These are phyloP conservation scores for Goniomonas avonlea DNA, from an alignment of 78 protist species.

Conservation along the genomic window DNA sequence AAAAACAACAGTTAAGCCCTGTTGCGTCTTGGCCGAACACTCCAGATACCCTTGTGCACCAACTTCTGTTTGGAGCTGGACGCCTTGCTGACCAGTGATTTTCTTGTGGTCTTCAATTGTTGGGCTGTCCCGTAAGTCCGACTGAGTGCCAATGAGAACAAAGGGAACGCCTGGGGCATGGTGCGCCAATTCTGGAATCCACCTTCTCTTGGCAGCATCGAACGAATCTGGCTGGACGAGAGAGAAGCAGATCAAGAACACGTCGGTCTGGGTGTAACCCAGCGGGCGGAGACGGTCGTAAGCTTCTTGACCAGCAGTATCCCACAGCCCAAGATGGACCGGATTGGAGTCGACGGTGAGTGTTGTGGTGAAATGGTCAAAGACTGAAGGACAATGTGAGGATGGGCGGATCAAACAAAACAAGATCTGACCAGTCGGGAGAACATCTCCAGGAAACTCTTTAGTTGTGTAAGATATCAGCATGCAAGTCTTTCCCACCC, in stretches of 20 bases:
- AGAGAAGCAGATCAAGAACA: constrained; percentile 81
- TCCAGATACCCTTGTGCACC: constrained; percentile 76
- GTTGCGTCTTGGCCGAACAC: constrained; percentile 83
- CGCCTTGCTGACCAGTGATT: neutral
- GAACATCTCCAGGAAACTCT: constrained; percentile 21
- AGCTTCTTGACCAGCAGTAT: constrained; percentile 93
- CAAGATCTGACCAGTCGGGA: no score
- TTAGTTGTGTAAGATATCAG: constrained; percentile 37
- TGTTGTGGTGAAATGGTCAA: constrained; percentile 81
- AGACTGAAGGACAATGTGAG: constrained; percentile 55
- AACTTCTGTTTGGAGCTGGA: constrained; percentile 30
- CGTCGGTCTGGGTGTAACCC: constrained; percentile 76
- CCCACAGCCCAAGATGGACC: constrained; percentile 78
- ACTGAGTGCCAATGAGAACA: constrained; percentile 81
- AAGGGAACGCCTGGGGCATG: constrained; percentile 72
- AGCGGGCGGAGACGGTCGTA: constrained; percentile 93
- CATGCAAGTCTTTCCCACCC: constrained; percentile 53
- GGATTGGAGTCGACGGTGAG: constrained; percentile 78
- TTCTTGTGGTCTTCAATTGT: constrained; percentile 37
- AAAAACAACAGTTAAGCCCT: constrained; percentile 73
- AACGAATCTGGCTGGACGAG: constrained; percentile 61
- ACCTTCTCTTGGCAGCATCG: constrained; percentile 55
- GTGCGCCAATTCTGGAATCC: constrained; percentile 76
- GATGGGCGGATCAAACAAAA: no score
- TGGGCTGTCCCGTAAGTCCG: constrained; percentile 64